A percentile compares a stretch with the other conserved stretches of the same genome.
Conservation (phyloP, 2,329 filamentous ascomycete species). For the Pyricularia grisea region DNA sequence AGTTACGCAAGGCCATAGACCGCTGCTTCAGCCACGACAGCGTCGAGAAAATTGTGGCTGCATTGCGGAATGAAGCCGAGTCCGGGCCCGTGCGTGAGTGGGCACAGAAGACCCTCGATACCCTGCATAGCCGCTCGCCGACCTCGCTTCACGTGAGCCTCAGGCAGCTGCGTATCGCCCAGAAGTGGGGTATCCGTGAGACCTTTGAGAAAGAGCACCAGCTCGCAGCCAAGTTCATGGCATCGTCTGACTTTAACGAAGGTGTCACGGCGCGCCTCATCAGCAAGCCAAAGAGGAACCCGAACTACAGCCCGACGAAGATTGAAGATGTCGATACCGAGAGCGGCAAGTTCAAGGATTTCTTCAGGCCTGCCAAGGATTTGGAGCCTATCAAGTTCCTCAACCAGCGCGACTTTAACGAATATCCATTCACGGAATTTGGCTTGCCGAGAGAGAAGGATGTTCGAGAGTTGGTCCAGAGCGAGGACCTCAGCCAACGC, state of each 20-base stretch:
- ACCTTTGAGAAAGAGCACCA: constrained; percentile 80
- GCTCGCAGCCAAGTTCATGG: constrained; percentile 84
- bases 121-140: constrained; percentile 70
- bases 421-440: constrained; percentile 65
- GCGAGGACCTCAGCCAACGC: constrained; percentile 30
- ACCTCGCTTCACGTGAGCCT: constrained; percentile 80
- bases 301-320: constrained; percentile 67
- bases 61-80: constrained; percentile 44
- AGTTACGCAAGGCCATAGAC: constrained; percentile 73
- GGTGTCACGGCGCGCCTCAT: constrained; percentile 79
- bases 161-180: constrained; percentile 69
- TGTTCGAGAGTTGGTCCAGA: constrained; percentile 34
- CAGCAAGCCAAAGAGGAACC: constrained; percentile 48
- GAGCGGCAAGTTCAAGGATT: constrained; percentile 49
- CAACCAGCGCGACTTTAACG: constrained; percentile 49
- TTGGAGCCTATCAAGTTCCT: constrained; percentile 49
- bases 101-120: constrained; percentile 69
- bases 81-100: constrained; percentile 51
- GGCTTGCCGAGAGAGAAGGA: constrained; percentile 66
- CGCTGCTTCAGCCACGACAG: constrained; percentile 63
- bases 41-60: constrained; percentile 60
- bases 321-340: constrained; percentile 54
- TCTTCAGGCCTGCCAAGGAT: constrained; percentile 48
- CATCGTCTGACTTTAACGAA: constrained; percentile 80
- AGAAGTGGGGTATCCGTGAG: constrained; percentile 69